Conservation (phyloP, 192 early-diverging fungal species). For the Entomortierella lignicola region DNA sequence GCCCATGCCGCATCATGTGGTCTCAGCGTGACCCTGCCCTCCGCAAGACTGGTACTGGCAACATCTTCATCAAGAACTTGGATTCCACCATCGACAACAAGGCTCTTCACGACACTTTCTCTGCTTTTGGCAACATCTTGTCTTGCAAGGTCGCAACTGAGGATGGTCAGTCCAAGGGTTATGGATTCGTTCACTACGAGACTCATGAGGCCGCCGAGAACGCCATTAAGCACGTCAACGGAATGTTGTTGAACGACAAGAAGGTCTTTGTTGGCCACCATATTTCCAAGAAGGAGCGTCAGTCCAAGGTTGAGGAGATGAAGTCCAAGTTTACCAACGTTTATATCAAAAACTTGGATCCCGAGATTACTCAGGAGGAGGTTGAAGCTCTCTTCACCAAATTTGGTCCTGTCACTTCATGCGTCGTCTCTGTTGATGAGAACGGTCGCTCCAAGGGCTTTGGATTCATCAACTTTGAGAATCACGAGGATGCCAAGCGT, state of each 20-base stretch:
- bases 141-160: constrained; percentile 95
- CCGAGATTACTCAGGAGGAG: constrained; percentile 79
- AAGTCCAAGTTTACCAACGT: constrained; percentile 95
- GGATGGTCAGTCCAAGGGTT: constrained; percentile 89
- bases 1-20: constrained; percentile 99
- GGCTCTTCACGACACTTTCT: constrained; percentile 98
- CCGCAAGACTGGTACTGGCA: constrained; percentile 91
- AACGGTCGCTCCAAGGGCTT: constrained; percentile 91
- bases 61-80: constrained; percentile 99
- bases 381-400: constrained; percentile 79
- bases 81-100: constrained; percentile 98
- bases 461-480: constrained; percentile 96
- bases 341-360: constrained; percentile 94
- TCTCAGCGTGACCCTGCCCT: constrained; percentile 97
- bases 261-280: constrained; percentile 95
- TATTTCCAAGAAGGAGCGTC: constrained; percentile 89
- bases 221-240: constrained; percentile 97
- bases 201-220: constrained; percentile 88
- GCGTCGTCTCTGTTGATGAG: constrained; percentile 76
- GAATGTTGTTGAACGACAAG: constrained; percentile 98
- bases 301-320: constrained; percentile 87
- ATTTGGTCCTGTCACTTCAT: constrained; percentile 87
- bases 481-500: constrained; percentile 85
- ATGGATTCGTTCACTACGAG: constrained; percentile 99
- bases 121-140: constrained; percentile 94